Evolutionary conservation across 208 protist genomes (phyloP).

Genomic region (Leishmania lainsoni): DNA sequence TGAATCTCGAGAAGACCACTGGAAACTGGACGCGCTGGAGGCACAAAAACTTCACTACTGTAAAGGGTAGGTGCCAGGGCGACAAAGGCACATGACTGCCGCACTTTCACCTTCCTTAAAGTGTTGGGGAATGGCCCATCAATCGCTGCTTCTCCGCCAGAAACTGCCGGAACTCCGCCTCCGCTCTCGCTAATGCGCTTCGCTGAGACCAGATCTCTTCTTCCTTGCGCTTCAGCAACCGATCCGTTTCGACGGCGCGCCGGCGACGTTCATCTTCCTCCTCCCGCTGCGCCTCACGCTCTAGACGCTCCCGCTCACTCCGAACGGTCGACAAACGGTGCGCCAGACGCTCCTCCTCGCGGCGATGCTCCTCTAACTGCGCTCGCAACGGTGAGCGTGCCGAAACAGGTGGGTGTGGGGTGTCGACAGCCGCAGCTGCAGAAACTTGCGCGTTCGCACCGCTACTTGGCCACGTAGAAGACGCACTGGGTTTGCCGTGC

Average conservation of each 20-base stretch:
- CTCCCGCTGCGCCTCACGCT: constrained; percentile 41
- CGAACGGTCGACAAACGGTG: constrained; percentile 33
- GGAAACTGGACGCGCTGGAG: background rate
- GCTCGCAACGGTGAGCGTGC: constrained; percentile 25
- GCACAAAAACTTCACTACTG: background rate
- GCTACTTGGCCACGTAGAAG: background rate
- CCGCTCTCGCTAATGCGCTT: constrained; percentile 38
- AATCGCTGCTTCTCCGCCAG: constrained; percentile 42
- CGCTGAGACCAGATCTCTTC: constrained; percentile 57
- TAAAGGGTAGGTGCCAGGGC: background rate
- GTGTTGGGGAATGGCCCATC: background rate
- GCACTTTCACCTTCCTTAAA: background rate
- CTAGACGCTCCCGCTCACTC: constrained; percentile 47
- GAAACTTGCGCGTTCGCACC: background rate
- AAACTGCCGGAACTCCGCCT: constrained; percentile 51
- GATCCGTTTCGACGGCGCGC: constrained; percentile 30
- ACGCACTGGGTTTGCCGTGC: background rate
- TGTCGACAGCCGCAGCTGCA: background rate
- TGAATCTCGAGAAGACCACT: background rate
- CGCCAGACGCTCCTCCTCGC: constrained; percentile 35
- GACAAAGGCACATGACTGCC: background rate
- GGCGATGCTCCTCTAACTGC: constrained; percentile 51
- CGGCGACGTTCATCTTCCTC: constrained; percentile 44
- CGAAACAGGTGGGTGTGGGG: background rate
- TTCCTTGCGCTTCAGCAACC: constrained; percentile 45